Base-by-base conservation (phyloP, 441 rosid species). In the Brassica hybrid region DNA sequence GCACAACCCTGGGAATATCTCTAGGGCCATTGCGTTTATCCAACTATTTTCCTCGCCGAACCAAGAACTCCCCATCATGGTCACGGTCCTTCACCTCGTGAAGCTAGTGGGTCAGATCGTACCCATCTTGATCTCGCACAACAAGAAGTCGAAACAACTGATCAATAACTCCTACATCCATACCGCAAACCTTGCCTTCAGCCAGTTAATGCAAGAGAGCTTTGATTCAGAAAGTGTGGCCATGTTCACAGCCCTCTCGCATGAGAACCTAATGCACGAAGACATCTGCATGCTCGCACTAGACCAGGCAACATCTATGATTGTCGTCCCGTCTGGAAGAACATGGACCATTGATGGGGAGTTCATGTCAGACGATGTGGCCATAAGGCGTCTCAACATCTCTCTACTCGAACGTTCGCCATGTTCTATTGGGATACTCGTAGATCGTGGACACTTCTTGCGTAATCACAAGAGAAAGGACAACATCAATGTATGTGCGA, bases 231-330 rank as follows among this genome's bases (percentile, higher is more conserved):
- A 64, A 0, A 38, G 14, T 10, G 30, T 77, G 7, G 34, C 79
- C 11, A 64, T 69, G 54, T 84, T 74, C 76, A 87, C 86, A 1
- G 84, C 86, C 0, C 67, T 84, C 25, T 79, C 87, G 1, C 78
- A 82, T 1, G 76, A 71, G 2, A 61, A 67, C 1, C 14, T 66
- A 0, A 83, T 87, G 87, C 59, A 83, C 12, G 81, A 85, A 10
- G 90, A 87, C 27, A 75, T 85, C 2, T 83, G 85, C 78, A 85
- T 38, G 18, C 84, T 85, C 6, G 85, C 87, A 0, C 19, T 82
- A 1, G 83, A 85, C 23, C 75, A 81, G 11, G 23, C 64, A 8
- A 52, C 85, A 0, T 77, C 73, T 1, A 71, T 77, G 56, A 66
- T 77, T 32, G 25, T 77, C 8, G 56, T 77, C 67, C 81, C 81